Conservation (phyloP, 768 basidiomycete species). For the Lentinula guzmanii region DNA sequence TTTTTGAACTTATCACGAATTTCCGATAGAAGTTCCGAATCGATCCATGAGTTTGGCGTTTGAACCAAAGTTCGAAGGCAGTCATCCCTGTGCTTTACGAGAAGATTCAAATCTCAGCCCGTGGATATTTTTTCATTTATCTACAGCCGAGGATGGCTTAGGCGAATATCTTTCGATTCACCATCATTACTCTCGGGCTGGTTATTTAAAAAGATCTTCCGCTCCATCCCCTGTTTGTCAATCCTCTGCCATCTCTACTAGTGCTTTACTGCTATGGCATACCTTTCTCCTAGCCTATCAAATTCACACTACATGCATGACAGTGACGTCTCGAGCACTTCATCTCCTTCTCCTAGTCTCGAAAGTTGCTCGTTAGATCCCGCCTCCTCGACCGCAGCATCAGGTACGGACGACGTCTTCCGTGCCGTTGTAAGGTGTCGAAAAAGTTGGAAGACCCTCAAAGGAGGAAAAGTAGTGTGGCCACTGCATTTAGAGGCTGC, state of each 20-base stretch:
- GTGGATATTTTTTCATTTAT: slow-evolving; percentile 1
- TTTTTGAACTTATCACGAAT: background rate
- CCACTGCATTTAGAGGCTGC: slow-evolving; percentile 75
- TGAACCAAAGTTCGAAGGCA: background rate
- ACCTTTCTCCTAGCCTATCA: background rate
- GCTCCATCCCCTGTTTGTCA: background rate
- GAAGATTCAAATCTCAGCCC: background rate
- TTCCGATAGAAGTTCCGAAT: slow-evolving; percentile 5
- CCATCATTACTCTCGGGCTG: background rate
- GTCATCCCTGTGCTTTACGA: slow-evolving; percentile 5
- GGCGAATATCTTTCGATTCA: background rate
- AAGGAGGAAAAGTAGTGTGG: slow-evolving; percentile 74
- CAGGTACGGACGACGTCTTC: slow-evolving; percentile 51
- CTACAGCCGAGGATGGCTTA: background rate
- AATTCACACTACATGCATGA: background rate
- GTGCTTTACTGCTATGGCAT: background rate
- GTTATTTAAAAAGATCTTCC: background rate
- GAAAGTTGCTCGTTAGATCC: background rate
- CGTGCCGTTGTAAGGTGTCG: slow-evolving; percentile 61
- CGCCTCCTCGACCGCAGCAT: slow-evolving; percentile 21
- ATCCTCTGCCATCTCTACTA: background rate
- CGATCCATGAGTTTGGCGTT: background rate
- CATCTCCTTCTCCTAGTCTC: slow-evolving; percentile 11
- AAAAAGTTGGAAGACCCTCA: slow-evolving; percentile 72
- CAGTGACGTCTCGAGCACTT: slow-evolving; percentile 2